A percentile compares a stretch with the other conserved stretches of the same genome.
phyloP scores from a whole-genome alignment of 805 yeast genomes.

The Hanseniaspora nectarophila region DNA sequence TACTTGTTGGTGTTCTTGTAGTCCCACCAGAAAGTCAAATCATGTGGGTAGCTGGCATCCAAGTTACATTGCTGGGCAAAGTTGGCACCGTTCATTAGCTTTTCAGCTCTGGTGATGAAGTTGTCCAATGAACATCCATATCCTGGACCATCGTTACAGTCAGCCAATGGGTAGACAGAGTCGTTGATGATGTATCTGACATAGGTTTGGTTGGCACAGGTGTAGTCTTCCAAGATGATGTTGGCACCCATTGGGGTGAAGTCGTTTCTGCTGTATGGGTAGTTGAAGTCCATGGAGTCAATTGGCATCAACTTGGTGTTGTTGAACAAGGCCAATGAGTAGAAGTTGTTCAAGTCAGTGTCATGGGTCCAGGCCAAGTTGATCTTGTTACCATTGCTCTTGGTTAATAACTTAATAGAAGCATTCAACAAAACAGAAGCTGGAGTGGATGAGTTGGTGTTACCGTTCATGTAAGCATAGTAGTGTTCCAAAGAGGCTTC shows the following conservation, averaged over 20 bases:
- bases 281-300: conserved; percentile 36
- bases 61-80: conserved; percentile 28
- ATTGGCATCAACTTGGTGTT: conserved; percentile 30
- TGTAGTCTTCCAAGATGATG: conserved; percentile 38
- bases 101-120: conserved; percentile 27
- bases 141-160: conserved; percentile 45
- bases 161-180: conserved; percentile 42
- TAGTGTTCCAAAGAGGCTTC: conserved; percentile 46
- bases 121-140: conserved; percentile 34
- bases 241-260: conserved; percentile 50
- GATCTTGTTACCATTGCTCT: conserved; percentile 34
- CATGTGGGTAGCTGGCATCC: conserved; percentile 17
- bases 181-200: conserved; percentile 44
- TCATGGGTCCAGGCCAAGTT: conserved; percentile 62
- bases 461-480: conserved; percentile 39
- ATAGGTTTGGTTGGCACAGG: conserved; percentile 29
- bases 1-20: conserved; percentile 18
- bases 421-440: conserved; percentile 51
- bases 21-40: conserved; percentile 22
- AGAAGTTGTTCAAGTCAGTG: conserved; percentile 47
- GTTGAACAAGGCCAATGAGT: conserved; percentile 44
- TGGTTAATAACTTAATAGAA: conserved; percentile 36
- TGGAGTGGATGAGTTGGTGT: conserved; percentile 30
- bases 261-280: conserved; percentile 38
- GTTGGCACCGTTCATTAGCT: conserved; percentile 25